Evolutionary conservation across 2,329 filamentous ascomycete species (phyloP).

Genomic region (Ramularia endophylla): DNA sequence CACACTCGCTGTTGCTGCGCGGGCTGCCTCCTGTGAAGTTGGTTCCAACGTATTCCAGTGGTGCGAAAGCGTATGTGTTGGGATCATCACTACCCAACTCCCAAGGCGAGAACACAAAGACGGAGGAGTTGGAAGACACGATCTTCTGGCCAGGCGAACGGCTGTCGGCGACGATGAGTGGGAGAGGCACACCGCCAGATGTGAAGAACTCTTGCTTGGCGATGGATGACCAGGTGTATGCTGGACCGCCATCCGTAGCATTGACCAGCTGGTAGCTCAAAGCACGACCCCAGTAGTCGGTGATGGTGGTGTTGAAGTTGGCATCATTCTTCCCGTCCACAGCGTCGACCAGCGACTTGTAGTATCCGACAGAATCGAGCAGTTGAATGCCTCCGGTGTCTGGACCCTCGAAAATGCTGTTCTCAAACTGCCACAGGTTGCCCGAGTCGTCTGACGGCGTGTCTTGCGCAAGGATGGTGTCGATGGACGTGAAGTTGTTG

Average conservation of each 20-base stretch:
- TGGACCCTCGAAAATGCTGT: conserved; percentile 57
- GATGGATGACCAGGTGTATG: conserved; percentile 79
- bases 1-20: conserved; percentile 53
- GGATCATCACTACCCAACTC: conserved; percentile 75
- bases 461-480: conserved; percentile 44
- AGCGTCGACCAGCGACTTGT: conserved; percentile 50
- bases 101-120: conserved; percentile 73
- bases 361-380: conserved; percentile 57
- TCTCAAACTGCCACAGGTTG: conserved; percentile 57
- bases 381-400: conserved; percentile 46
- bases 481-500: conserved; percentile 70
- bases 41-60: conserved; percentile 65
- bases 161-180: conserved; percentile 65
- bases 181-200: conserved; percentile 61
- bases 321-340: conserved; percentile 58
- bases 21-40: conserved; percentile 61
- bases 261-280: conserved; percentile 84
- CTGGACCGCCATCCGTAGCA: conserved; percentile 64
- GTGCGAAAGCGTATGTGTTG: conserved; percentile 57
- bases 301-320: conserved; percentile 65
- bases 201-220: conserved; percentile 57
- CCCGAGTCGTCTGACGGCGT: conserved; percentile 19
- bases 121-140: conserved; percentile 65
- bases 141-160: conserved; percentile 56
- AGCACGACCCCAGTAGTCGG: conserved; percentile 77